Conservation (phyloP, 1,139 yeast genomes). For the Hemisphaericaspora subhashii region DNA sequence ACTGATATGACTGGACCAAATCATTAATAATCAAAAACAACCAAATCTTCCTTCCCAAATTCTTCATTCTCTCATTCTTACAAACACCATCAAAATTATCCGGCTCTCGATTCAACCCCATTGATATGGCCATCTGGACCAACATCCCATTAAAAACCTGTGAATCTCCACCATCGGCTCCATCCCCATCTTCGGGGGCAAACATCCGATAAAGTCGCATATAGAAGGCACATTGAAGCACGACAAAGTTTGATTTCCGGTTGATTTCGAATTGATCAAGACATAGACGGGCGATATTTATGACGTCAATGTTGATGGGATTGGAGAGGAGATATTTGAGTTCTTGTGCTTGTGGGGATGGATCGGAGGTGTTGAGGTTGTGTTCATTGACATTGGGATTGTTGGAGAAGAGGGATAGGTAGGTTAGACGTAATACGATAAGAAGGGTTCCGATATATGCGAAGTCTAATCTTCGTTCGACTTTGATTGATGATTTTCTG, state of each 20-base stretch:
- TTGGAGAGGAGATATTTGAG: slow-evolving; percentile 44
- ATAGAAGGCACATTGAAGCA: slow-evolving; percentile 48
- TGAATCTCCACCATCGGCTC: slow-evolving; percentile 47
- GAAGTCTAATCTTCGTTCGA: slow-evolving; percentile 33
- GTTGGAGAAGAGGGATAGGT: slow-evolving; percentile 36
- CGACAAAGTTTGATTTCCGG: slow-evolving; percentile 47
- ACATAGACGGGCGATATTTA: slow-evolving; percentile 54
- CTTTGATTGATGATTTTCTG: slow-evolving; percentile 17
- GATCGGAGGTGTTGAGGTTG: slow-evolving; percentile 22
- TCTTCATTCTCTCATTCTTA: slow-evolving; percentile 29
- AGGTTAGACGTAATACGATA: slow-evolving; percentile 29
- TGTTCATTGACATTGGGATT: slow-evolving; percentile 25
- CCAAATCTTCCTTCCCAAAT: slow-evolving; percentile 56
- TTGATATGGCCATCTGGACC: slow-evolving; percentile 42
- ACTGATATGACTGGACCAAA: slow-evolving; percentile 26
- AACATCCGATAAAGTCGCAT: slow-evolving; percentile 38
- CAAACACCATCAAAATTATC: slow-evolving; percentile 20
- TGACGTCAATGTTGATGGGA: slow-evolving; percentile 47
- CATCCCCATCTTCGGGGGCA: slow-evolving; percentile 56
- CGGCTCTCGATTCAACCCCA: slow-evolving; percentile 50
- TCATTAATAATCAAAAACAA: slow-evolving; percentile 37
- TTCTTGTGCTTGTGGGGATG: slow-evolving; percentile 23
- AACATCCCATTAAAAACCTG: slow-evolving; percentile 37
- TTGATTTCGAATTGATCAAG: slow-evolving; percentile 51
- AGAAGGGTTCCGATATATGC: slow-evolving; percentile 34